A percentile compares a stretch with the other conserved stretches of the same genome.
These are phyloP conservation scores for Tolypocladium album DNA, from an alignment of 2,329 filamentous ascomycete genomes.

Conservation along the genomic window DNA sequence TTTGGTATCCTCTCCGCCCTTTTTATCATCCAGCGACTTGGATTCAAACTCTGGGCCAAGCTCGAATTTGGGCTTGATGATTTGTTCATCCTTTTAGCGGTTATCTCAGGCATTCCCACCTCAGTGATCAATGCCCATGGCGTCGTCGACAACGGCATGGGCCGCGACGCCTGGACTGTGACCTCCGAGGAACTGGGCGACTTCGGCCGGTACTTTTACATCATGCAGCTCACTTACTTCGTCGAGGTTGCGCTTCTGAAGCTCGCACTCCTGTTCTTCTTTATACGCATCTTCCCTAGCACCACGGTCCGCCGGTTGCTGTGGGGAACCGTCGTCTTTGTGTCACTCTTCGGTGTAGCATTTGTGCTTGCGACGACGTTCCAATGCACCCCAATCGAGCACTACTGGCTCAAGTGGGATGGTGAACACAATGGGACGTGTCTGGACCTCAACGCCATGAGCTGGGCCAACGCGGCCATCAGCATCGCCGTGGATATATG, in stretches of 20 bases:
- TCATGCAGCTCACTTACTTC: conserved; percentile 35
- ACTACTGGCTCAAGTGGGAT: conserved; percentile 44
- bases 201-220: conserved; percentile 32
- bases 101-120: conserved; percentile 16
- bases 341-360: conserved; percentile 24
- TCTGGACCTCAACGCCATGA: conserved; percentile 35
- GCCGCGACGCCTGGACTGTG: conserved; percentile 41
- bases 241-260: conserved; percentile 34
- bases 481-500: conserved; percentile 41
- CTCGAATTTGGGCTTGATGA: conserved; percentile 27
- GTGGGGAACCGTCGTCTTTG: conserved; percentile 29
- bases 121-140: conserved; percentile 21
- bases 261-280: conserved; percentile 42
- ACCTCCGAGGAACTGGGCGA: conserved; percentile 26
- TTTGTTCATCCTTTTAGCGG: conserved; percentile 19
- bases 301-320: conserved; percentile 26
- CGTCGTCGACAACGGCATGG: conserved; percentile 29
- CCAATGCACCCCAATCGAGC: conserved; percentile 38
- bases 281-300: conserved; percentile 41
- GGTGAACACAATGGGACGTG: conserved; percentile 35
- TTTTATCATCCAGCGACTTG: conserved; percentile 31
- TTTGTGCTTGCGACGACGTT: conserved; percentile 35
- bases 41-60: conserved; percentile 20
- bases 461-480: conserved; percentile 40
- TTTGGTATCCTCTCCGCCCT: conserved; percentile 23